Evolutionary conservation across 2,329 filamentous ascomycete species (phyloP), one percentile per base, ranked within the genome.

Genomic region (Alternaria ventricosa): DNA sequence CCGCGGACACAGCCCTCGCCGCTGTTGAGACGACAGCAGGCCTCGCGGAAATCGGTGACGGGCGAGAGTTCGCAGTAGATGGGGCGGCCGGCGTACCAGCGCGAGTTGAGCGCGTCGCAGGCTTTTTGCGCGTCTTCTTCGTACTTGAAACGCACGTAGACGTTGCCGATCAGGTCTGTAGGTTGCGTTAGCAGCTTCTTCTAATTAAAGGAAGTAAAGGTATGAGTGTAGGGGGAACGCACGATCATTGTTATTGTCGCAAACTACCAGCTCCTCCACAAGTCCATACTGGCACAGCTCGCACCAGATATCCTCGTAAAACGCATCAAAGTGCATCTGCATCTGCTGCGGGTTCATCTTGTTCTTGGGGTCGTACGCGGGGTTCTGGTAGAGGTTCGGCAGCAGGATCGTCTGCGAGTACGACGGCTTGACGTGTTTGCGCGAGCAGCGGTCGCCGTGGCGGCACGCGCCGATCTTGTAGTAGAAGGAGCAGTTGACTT

Each of bases 221-320:
- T 30, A 30, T 30, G 28, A 30, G 28, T 30, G 5, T 30, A 11
- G 28, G 11, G 33, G 27, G 55, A 20, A 36, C 30, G 10, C 13
- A 92, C 90, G 95, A 80, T 99, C 96, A 83, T 99, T 99, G 83
- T 98, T 98, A 83, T 99, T 99, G 84, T 99, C 96, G 83, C 96
- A 99, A 3, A 99, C 95, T 12, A 99, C 96, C 12, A 99, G 88
- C 84, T 99, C 96, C 84, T 99, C 96, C 36, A 98, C 87, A 83
- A 98, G 93, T 72, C 96, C 96, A 81, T 96, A 99, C 84, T 97
- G 72, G 90, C 96, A 98, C 86, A 99, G 93, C 88, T 99, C 96
- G 84, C 95, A 98, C 95, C 96, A 99, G 71, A 99, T 94, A 81
- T 99, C 96, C 85, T 99, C 96, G 86, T 99, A 99, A 82, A 99